Evolutionary conservation across 768 basidiomycete genomes (phyloP).

Genomic region (Trametes cinnabarina): DNA sequence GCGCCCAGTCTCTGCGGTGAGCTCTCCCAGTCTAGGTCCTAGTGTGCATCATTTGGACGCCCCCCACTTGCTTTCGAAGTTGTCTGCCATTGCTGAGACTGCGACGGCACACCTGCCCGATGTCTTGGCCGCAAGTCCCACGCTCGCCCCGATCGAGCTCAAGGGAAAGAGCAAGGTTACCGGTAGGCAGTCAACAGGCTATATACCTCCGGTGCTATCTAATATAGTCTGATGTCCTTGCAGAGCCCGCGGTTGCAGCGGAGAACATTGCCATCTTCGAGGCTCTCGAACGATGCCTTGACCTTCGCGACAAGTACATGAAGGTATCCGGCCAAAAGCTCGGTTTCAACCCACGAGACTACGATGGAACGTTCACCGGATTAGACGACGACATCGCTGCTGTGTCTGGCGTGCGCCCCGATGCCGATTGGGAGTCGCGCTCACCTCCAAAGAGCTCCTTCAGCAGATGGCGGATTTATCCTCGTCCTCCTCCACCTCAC

Average conservation of each 20-base stretch:
- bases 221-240: conserved; percentile 13
- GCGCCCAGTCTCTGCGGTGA: conserved; percentile 22
- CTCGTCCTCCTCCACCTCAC: conserved; percentile 89
- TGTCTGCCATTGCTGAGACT: conserved; percentile 35
- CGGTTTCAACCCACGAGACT: conserved; percentile 91
- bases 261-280: conserved; percentile 49
- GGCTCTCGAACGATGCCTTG: conserved; percentile 79
- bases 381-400: conserved; percentile 61
- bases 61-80: conserved; percentile 40
- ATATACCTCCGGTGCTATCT: no score
- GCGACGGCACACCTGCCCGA: conserved; percentile 7
- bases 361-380: conserved; percentile 76
- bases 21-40: conserved; percentile 18
- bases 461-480: conserved; percentile 85
- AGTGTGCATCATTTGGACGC: conserved; percentile 21
- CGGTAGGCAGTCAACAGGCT: conserved; percentile 11
- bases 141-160: not conserved
- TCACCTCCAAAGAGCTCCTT: conserved; percentile 34
- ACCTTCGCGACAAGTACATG: conserved; percentile 96
- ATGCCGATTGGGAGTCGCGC: conserved; percentile 41
- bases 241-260: conserved; percentile 17
- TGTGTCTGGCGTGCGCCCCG: conserved; percentile 66
- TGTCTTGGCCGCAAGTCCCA: not conserved
- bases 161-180: conserved; percentile 5
- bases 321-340: conserved; percentile 81